These are phyloP conservation scores for Gilbertella persicaria DNA, from an alignment of 371 early-diverging fungal genomes.

Conservation along the genomic window DNA sequence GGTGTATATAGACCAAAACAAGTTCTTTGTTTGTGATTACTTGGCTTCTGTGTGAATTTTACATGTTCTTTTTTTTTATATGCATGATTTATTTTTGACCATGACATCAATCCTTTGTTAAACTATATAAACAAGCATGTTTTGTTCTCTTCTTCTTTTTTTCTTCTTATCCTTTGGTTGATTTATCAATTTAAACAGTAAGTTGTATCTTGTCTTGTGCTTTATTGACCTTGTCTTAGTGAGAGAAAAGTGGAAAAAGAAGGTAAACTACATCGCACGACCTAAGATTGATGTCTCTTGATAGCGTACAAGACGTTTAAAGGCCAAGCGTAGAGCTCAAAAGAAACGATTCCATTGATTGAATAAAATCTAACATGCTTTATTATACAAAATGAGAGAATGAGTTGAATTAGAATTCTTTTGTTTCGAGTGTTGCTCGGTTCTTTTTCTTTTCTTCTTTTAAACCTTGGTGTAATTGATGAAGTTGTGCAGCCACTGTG, in stretches of 20 bases:
- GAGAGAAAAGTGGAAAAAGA: slow-evolving; percentile 37
- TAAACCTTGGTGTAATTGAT: slow-evolving; percentile 48
- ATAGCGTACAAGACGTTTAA: slow-evolving; percentile 46
- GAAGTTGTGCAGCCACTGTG: slow-evolving; percentile 51
- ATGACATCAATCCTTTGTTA: no score
- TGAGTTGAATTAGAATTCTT: slow-evolving; percentile 16
- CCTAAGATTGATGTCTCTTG: neutral
- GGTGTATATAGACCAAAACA: no score
- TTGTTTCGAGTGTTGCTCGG: slow-evolving; percentile 11
- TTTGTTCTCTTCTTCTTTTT: no score
- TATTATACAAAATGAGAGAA: neutral
- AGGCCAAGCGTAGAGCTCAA: slow-evolving; percentile 21
- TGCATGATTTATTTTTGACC: no score
- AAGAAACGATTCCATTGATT: slow-evolving; percentile 25
- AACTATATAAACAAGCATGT: no score
- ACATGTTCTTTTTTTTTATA: no score
- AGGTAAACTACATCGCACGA: neutral
- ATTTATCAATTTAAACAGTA: no score
- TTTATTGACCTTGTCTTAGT: no score
- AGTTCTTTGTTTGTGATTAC: no score
- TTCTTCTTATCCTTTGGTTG: no score
- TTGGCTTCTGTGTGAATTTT: no score
- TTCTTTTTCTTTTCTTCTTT: slow-evolving; percentile 47
- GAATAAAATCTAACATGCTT: slow-evolving; percentile 1
- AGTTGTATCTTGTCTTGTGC: no score